Base-by-base conservation (phyloP, 179 eudicot species). In the Drosera spatulata region DNA sequence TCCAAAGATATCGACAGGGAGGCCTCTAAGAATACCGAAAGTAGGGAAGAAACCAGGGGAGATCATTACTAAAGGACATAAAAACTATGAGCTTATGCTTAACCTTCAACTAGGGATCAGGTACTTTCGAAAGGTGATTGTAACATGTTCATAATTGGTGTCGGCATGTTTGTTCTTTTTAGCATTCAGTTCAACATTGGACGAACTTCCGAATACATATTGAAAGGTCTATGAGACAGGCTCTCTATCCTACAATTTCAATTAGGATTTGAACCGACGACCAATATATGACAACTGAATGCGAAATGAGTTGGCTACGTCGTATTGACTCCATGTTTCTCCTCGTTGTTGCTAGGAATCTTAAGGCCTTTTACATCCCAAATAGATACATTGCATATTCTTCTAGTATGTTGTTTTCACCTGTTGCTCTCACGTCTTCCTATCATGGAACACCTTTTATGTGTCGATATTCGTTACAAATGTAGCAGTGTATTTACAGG, bases 71-170 rank as follows among this genome's bases (percentile, higher is more conserved):
- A 91, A 78, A 73, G 98, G 85, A 39, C 98, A 91, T 68, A 84
- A 80, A 67, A 85, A 88, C 67, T 91, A 83, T 73, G 98, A 91
- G 22, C 96, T 91, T 46, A 91, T 91, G 98, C 96, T 91, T 41
- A 91, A 85, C 77, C 75, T 91, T 52, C 98, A 91, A 64, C 74
- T 91, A 61, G 99, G 99, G 43, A 90, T 94, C 77, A 94, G 99
- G 99, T 94, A 55, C 5, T 39, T 49, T 13, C 9, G n/a, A 11
- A 46, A 4, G 6, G n/a, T 3, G 53, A 41, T 13, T 69, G 60
- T 49, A 60, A 22, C 33, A 22, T 22, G 33, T 22, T 22, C 33
- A 22, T 22, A 22, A 22, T 22, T 22, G 33, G 33, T 22, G 33
- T 22, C 33, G 33, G 33, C 33, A 22, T 22, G 33, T 22, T 22